phyloP scores from a whole-genome alignment of 306 rosid genomes.

The Inga laurina region DNA sequence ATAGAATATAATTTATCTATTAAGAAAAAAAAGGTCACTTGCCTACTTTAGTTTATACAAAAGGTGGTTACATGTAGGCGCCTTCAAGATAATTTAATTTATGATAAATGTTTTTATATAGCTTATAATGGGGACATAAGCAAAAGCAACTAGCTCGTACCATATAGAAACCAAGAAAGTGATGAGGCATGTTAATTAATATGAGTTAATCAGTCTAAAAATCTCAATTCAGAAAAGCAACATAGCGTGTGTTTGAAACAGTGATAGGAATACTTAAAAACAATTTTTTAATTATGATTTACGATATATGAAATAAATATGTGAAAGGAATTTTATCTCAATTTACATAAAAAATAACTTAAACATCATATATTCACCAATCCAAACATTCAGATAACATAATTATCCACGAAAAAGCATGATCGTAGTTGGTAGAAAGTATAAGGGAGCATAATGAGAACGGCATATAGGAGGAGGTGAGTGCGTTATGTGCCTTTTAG shows the following conservation, averaged over 20 bases:
- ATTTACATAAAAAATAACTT: too few species aligned
- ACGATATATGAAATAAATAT: too few species aligned
- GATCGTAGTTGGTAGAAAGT: conserved; percentile 32
- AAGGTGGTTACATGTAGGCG: background rate
- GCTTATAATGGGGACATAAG: background rate
- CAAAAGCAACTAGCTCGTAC: background rate
- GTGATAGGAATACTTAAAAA: too few species aligned
- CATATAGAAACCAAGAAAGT: background rate
- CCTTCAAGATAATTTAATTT: conserved; percentile 30
- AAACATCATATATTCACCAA: too few species aligned
- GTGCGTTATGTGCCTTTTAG: conserved; percentile 38
- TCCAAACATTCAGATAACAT: background rate
- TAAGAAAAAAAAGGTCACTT: conserved; percentile 1
- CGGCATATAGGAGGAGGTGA: conserved; percentile 16
- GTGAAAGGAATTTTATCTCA: too few species aligned
- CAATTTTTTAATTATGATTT: too few species aligned
- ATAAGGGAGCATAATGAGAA: conserved; percentile 8
- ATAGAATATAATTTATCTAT: background rate
- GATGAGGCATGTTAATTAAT: too few species aligned
- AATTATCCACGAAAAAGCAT: conserved; percentile 14
- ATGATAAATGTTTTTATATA: conserved; percentile 15
- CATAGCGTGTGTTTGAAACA: too few species aligned
- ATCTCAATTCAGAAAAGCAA: background rate
- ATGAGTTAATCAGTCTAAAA: background rate
- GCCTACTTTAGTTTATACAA: conserved; percentile 21